Evolutionary conservation across 192 early-diverging fungal species (phyloP).

Genomic region (Coemansia sp.): DNA sequence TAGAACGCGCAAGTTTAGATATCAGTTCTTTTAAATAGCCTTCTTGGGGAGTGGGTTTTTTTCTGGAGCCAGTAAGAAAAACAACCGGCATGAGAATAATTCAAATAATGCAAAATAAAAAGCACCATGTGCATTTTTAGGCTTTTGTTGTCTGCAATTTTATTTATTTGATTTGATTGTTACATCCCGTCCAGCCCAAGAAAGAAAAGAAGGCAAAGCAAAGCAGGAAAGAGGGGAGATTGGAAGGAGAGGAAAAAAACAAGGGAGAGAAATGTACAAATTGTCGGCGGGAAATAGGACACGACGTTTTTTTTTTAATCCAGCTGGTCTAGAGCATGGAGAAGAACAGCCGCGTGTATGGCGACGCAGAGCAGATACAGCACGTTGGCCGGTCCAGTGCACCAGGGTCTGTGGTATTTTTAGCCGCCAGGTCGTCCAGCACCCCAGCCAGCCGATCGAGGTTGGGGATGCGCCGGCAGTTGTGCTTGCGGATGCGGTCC

Average conservation of each 20-base stretch:
- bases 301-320: neutral
- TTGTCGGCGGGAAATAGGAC: neutral
- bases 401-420: conserved; percentile 17
- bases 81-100: neutral
- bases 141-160: no score
- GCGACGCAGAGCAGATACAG: conserved; percentile 41
- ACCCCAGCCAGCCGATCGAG: conserved; percentile 23
- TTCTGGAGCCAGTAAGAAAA: neutral
- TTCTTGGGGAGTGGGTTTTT: no score
- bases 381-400: conserved; percentile 30
- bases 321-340: conserved; percentile 30
- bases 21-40: no score
- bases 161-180: no score
- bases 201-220: no score
- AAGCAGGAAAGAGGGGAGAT: no score
- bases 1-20: no score
- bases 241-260: neutral
- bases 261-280: neutral
- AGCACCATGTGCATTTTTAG: no score
- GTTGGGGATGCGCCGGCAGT: conserved; percentile 15
- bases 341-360: conserved; percentile 49
- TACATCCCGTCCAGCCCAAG: no score
- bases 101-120: no score
- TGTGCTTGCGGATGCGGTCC: conserved; percentile 30
- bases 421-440: conserved; percentile 27